Evolutionary conservation across 2,329 filamentous ascomycete genomes (phyloP).

Genomic region (Fusarium newnesense): DNA sequence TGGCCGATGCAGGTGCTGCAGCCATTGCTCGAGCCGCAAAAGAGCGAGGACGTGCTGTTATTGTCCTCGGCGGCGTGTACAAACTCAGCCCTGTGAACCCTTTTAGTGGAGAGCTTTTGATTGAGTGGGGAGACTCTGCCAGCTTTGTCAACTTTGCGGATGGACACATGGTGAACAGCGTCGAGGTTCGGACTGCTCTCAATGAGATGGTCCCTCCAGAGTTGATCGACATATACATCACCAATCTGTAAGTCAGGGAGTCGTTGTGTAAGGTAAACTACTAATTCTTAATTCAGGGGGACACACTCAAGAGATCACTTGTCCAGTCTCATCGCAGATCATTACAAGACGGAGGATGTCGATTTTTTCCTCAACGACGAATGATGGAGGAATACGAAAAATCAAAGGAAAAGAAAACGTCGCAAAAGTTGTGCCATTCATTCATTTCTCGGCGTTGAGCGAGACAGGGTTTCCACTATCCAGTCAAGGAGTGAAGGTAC

Average conservation of each 20-base stretch:
- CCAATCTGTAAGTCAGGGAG: conserved; percentile 68
- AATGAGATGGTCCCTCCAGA: conserved; percentile 86
- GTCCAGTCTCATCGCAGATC: conserved; percentile 78
- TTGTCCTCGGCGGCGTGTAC: conserved; percentile 91
- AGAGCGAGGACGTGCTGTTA: conserved; percentile 83
- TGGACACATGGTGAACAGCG: conserved; percentile 79
- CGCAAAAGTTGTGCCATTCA: conserved; percentile 31
- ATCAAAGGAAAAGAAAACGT: conserved; percentile 22
- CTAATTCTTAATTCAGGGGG: conserved; percentile 56
- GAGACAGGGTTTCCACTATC: conserved; percentile 19
- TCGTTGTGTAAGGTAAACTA: neutral
- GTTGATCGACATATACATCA: conserved; percentile 83
- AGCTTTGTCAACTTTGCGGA: conserved; percentile 82
- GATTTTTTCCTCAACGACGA: conserved; percentile 63
- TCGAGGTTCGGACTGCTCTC: conserved; percentile 81
- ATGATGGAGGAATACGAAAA: conserved; percentile 24
- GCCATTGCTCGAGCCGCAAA: conserved; percentile 87
- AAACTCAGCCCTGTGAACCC: conserved; percentile 92
- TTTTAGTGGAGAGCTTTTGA: conserved; percentile 81
- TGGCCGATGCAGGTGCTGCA: conserved; percentile 85
- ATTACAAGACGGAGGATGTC: conserved; percentile 79
- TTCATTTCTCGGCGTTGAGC: conserved; percentile 29
- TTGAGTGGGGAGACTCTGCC: conserved; percentile 87
- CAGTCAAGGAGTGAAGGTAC: conserved; percentile 25
- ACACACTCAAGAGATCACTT: conserved; percentile 77